Conservation (phyloP, 1,284 basidiomycete genomes). For the Cutaneotrichosporon sp. region DNA sequence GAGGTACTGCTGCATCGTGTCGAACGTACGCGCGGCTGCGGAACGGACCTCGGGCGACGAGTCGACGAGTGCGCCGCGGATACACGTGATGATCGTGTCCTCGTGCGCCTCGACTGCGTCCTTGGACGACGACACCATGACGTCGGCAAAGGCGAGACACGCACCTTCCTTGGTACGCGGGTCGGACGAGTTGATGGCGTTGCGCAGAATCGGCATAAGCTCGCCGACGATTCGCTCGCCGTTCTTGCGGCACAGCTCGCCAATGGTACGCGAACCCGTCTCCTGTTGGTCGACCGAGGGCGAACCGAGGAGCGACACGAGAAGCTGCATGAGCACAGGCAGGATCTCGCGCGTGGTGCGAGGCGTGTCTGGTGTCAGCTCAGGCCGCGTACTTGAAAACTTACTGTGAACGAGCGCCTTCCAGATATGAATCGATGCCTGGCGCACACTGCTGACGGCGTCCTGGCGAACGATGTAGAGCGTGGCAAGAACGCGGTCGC, state of each 20-base stretch:
- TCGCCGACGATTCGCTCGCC: slow-evolving; percentile 88
- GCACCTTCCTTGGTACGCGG: slow-evolving; percentile 77
- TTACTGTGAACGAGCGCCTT: slow-evolving; percentile 87
- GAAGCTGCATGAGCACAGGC: slow-evolving; percentile 72
- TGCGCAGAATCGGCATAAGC: slow-evolving; percentile 70
- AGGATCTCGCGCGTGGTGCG: slow-evolving; percentile 84
- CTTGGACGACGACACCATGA: slow-evolving; percentile 84
- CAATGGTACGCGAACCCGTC: slow-evolving; percentile 79
- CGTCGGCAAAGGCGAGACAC: slow-evolving; percentile 78
- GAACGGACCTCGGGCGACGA: slow-evolving; percentile 78
- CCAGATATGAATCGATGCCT: slow-evolving; percentile 94
- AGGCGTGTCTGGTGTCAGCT: slow-evolving; percentile 34
- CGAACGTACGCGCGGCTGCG: slow-evolving; percentile 91
- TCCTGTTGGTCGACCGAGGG: slow-evolving; percentile 84
- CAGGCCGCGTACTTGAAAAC: slow-evolving; percentile 8
- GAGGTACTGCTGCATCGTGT: slow-evolving; percentile 77
- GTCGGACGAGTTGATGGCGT: slow-evolving; percentile 65
- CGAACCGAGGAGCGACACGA: slow-evolving; percentile 69
- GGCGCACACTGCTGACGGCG: slow-evolving; percentile 79
- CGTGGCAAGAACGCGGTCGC: slow-evolving; percentile 84
- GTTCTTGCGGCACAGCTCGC: slow-evolving; percentile 90
- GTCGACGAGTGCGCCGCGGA: slow-evolving; percentile 83
- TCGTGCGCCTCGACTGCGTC: slow-evolving; percentile 84
- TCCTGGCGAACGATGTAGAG: slow-evolving; percentile 91
- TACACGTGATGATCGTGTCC: slow-evolving; percentile 78